Conservation (phyloP, 139 green algal species). For the Micromonas commoda region DNA sequence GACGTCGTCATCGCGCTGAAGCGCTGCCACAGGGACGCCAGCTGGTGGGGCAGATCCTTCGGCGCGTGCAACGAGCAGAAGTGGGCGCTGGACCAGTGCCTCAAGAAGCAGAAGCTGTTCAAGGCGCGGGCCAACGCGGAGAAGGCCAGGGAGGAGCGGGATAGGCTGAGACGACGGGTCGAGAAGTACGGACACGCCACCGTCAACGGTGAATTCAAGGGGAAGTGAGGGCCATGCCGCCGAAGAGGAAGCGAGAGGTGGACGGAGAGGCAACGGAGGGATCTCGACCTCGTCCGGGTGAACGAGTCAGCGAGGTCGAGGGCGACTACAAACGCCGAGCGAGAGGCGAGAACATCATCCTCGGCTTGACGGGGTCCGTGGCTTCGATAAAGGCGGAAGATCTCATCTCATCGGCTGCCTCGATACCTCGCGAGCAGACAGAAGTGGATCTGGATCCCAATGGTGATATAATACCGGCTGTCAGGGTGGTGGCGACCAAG, state of each 20-base stretch:
- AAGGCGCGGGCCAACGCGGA: slow-evolving; percentile 48
- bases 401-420: too few relatives aligned
- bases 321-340: neutral
- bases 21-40: neutral
- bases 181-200: neutral
- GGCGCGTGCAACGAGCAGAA: slow-evolving; percentile 20
- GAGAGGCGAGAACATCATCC: slow-evolving; percentile 37
- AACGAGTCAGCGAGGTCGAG: too few relatives aligned
- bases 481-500: slow-evolving; percentile 51
- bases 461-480: too few relatives aligned
- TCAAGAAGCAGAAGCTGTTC: slow-evolving; percentile 65
- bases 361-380: slow-evolving; percentile 63
- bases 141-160: slow-evolving; percentile 24
- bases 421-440: too few relatives aligned
- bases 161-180: slow-evolving; percentile 25
- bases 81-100: slow-evolving; percentile 42
- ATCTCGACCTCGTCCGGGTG: too few relatives aligned
- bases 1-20: neutral
- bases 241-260: neutral
- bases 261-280: neutral
- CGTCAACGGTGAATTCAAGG: neutral
- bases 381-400: slow-evolving; percentile 61
- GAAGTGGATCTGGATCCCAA: too few relatives aligned
- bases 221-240: neutral
- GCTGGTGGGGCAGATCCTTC: neutral